Evolutionary conservation across 2,329 filamentous ascomycete species (phyloP).

Genomic region (Aspergillus alliaceus): DNA sequence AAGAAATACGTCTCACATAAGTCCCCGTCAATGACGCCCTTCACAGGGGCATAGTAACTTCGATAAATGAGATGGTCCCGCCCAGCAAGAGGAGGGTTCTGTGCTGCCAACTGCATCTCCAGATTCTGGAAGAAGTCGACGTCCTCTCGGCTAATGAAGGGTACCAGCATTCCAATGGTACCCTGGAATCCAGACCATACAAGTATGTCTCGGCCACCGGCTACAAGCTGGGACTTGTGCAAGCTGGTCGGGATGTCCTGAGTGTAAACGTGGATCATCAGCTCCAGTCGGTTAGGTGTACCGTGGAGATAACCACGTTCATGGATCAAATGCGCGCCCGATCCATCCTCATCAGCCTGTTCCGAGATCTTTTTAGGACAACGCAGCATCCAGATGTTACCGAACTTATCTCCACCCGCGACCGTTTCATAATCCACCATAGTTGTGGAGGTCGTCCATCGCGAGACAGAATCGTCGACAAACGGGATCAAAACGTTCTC

Average conservation of each 20-base stretch:
- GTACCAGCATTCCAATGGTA: conserved; percentile 88
- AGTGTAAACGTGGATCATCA: conserved; percentile 85
- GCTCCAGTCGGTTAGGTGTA: conserved; percentile 76
- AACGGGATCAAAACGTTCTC: conserved; percentile 93
- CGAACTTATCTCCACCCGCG: conserved; percentile 95
- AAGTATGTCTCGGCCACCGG: conserved; percentile 86
- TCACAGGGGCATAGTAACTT: conserved; percentile 93
- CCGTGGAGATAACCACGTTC: conserved; percentile 89
- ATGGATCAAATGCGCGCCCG: conserved; percentile 86
- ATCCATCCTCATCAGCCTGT: conserved; percentile 88
- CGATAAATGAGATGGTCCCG: conserved; percentile 95
- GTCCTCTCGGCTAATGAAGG: conserved; percentile 87
- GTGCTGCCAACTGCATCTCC: conserved; percentile 80
- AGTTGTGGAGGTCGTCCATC: conserved; percentile 86
- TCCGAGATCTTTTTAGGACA: conserved; percentile 83
- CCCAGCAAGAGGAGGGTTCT: conserved; percentile 85
- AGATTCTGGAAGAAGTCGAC: conserved; percentile 97
- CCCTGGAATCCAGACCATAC: conserved; percentile 95
- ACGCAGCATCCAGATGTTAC: conserved; percentile 90
- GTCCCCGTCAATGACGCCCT: conserved; percentile 95
- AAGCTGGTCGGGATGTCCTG: conserved; percentile 92
- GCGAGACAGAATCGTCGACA: conserved; percentile 81
- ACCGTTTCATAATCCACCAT: conserved; percentile 98
- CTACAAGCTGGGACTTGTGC: conserved; percentile 83
- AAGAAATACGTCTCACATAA: conserved; percentile 88